Evolutionary conservation across 257 asterid genomes (phyloP).

Genomic region (Petunia secreta): DNA sequence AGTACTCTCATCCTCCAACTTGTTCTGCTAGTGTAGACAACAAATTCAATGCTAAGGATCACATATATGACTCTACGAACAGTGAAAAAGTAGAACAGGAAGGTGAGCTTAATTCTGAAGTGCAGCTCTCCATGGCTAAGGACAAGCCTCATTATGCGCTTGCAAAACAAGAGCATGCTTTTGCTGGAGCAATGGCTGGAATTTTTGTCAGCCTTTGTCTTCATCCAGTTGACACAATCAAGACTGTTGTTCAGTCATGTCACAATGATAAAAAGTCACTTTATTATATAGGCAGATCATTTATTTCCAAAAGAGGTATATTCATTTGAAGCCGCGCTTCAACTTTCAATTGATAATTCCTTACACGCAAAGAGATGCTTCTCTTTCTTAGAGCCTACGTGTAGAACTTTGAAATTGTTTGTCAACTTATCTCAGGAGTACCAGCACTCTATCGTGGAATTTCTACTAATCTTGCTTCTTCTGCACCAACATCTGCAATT

Average conservation of each 20-base stretch:
- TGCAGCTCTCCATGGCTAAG: constrained; percentile 39
- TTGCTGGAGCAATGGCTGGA: constrained; percentile 99
- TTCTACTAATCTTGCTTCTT: constrained; percentile 75
- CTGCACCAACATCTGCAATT: constrained; percentile 96
- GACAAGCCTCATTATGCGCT: constrained; percentile 44
- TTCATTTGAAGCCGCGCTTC: not conserved
- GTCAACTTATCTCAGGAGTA: constrained; percentile 54
- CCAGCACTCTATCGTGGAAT: constrained; percentile 91
- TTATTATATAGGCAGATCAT: constrained; percentile 60
- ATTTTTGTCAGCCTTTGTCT: constrained; percentile 84
- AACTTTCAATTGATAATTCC: not conserved
- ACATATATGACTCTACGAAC: constrained; percentile 13
- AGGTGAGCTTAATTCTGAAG: constrained; percentile 36
- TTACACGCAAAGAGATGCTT: not conserved
- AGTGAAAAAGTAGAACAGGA: constrained; percentile 17
- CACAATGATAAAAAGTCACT: constrained; percentile 63
- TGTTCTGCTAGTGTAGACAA: constrained; percentile 36
- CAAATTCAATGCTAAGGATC: constrained; percentile 26
- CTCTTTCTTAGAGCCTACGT: not conserved
- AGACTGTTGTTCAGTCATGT: constrained; percentile 90
- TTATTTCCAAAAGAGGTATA: constrained; percentile 87
- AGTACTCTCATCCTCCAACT: constrained; percentile 30
- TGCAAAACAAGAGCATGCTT: constrained; percentile 88
- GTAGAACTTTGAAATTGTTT: constrained; percentile 31
- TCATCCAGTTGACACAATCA: constrained; percentile 89